Conservation (phyloP, 371 early-diverging fungal genomes). For the Actinomortierella ambigua region DNA sequence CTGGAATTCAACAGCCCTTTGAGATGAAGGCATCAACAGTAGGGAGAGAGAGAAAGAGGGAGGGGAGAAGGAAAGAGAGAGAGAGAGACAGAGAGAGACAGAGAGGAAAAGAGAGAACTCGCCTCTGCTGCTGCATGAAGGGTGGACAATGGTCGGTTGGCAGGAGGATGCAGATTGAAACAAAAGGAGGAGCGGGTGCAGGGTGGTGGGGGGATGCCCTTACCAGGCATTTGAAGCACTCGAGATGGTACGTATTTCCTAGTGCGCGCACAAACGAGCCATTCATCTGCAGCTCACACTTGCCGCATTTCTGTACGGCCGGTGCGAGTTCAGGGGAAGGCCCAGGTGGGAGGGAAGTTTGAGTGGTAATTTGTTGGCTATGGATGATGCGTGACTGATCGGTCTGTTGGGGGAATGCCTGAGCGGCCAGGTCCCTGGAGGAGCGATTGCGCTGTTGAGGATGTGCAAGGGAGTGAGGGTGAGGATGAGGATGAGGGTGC, state of each 20-base stretch:
- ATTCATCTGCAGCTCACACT: slow-evolving; percentile 58
- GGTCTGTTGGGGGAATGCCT: slow-evolving; percentile 32
- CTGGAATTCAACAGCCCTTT: not conserved
- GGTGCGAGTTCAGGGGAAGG: slow-evolving; percentile 24
- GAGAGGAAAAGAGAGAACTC: not conserved
- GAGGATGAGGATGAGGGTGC: slow-evolving; percentile 6
- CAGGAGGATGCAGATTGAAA: slow-evolving; percentile 4
- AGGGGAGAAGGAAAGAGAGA: slow-evolving; percentile 4
- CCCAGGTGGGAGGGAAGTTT: slow-evolving; percentile 17
- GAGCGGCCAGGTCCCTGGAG: slow-evolving; percentile 26
- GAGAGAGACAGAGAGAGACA: not conserved
- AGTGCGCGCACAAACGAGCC: slow-evolving; percentile 93
- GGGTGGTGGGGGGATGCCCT: slow-evolving; percentile 19
- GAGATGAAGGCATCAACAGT: not conserved
- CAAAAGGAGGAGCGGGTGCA: not conserved
- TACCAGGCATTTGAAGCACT: slow-evolving; percentile 94
- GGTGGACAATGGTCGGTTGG: not conserved
- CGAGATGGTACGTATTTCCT: slow-evolving; percentile 86
- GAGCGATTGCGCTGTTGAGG: slow-evolving; percentile 15
- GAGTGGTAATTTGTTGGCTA: slow-evolving; percentile 19
- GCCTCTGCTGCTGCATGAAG: not conserved
- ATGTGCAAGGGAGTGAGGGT: slow-evolving; percentile 20
- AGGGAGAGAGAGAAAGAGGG: not conserved
- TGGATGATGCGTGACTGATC: slow-evolving; percentile 22
- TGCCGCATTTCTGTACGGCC: slow-evolving; percentile 48